These are phyloP conservation scores for Luffa aegyptiaca DNA, from an alignment of 306 rosid genomes.

Conservation along the genomic window DNA sequence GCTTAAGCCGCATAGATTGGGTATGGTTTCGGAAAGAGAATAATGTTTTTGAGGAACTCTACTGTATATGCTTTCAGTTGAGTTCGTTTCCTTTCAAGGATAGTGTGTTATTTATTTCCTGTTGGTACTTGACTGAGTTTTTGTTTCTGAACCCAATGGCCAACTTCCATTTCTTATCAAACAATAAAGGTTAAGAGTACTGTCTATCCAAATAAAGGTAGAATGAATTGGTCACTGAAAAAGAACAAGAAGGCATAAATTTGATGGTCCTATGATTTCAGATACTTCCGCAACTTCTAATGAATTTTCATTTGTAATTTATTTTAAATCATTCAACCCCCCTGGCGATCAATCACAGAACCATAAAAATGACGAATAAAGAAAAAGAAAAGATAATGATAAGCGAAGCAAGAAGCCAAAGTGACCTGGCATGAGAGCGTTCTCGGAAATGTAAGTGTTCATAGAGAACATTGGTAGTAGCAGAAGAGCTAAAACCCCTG, in stretches of 20 bases:
- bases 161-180: too few relatives aligned
- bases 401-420: neutral
- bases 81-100: neutral
- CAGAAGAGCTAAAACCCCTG: conserved; percentile 68
- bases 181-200: neutral
- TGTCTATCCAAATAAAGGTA: neutral
- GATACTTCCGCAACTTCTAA: neutral
- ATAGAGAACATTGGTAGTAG: conserved; percentile 82
- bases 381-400: neutral
- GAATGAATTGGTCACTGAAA: neutral
- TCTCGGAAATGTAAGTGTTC: conserved; percentile 88
- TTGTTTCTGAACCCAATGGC: neutral
- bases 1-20: conserved; percentile 10
- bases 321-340: neutral
- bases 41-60: neutral
- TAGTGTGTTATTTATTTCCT: neutral
- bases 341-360: neutral
- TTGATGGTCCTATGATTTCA: neutral
- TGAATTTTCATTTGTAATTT: neutral
- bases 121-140: neutral
- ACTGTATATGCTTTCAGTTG: neutral
- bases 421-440: conserved; percentile 93
- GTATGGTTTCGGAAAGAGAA: neutral
- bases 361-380: neutral
- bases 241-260: neutral